Evolutionary conservation across 176 grass and related monocot species (phyloP).

Genomic region (Ananas comosus): DNA sequence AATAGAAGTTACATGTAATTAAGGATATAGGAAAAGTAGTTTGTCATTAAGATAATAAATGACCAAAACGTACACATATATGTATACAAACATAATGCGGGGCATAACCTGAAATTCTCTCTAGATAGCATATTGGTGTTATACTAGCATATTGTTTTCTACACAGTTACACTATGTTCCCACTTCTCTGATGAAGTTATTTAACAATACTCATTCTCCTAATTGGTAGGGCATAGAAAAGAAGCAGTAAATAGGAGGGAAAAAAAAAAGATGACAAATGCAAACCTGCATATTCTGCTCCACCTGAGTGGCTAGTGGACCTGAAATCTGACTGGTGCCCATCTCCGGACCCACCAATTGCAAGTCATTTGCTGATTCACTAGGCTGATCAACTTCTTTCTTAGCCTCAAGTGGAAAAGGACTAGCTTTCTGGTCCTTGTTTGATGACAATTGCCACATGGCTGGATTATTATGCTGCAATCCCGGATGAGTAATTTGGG

Average conservation of each 20-base stretch:
- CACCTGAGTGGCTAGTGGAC: slow-evolving; percentile 28
- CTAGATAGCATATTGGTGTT: too few species aligned
- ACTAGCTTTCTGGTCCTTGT: slow-evolving; percentile 47
- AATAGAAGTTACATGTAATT: background rate
- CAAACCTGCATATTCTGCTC: slow-evolving; percentile 59
- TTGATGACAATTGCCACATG: slow-evolving; percentile 34
- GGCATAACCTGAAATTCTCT: too few species aligned
- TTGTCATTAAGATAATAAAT: too few species aligned
- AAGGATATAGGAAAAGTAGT: too few species aligned
- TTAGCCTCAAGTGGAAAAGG: slow-evolving; percentile 35
- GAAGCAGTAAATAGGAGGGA: background rate
- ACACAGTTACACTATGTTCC: too few species aligned
- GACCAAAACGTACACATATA: too few species aligned
- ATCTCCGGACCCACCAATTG: slow-evolving; percentile 4
- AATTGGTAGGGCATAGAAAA: background rate
- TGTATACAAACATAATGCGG: too few species aligned
- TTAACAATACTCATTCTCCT: too few species aligned
- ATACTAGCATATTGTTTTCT: too few species aligned
- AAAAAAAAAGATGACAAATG: slow-evolving; percentile 16
- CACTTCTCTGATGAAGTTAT: too few species aligned
- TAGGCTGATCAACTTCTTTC: slow-evolving; percentile 33
- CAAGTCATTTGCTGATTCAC: slow-evolving; percentile 23
- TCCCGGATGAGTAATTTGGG: slow-evolving; percentile 9
- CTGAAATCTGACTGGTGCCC: slow-evolving; percentile 34
- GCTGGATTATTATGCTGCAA: slow-evolving; percentile 37